Percentiles rank a stretch among this genome's conserved stretches.
Evolutionary conservation across 1,139 yeast species (phyloP).

Genomic region (Geotrichum histeridarum): DNA sequence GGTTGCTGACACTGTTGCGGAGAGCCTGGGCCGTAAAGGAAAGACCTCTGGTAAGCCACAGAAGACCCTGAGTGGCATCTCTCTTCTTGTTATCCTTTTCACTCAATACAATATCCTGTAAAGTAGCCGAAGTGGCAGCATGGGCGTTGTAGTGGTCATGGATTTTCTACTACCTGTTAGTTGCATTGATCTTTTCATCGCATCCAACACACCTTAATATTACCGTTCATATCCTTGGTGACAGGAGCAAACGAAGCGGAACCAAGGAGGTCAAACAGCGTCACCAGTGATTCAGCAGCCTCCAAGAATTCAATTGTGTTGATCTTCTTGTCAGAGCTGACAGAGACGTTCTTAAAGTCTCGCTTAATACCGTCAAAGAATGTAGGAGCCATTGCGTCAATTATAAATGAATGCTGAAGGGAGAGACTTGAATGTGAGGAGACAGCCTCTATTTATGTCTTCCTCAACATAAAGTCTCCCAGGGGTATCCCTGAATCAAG

Average conservation of each 20-base stretch:
- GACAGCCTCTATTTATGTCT: neutral
- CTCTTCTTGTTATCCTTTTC: conserved; percentile 62
- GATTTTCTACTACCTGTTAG: conserved; percentile 44
- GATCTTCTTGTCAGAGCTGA: conserved; percentile 49
- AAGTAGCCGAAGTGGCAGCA: conserved; percentile 59
- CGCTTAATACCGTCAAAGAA: conserved; percentile 74
- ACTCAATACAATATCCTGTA: conserved; percentile 67
- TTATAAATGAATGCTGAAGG: neutral
- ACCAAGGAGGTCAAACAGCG: conserved; percentile 76
- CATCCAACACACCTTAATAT: conserved; percentile 46
- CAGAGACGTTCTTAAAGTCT: conserved; percentile 70
- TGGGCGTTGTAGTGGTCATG: conserved; percentile 59
- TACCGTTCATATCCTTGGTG: conserved; percentile 83
- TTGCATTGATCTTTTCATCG: neutral
- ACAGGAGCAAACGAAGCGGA: conserved; percentile 84
- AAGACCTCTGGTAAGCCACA: conserved; percentile 78
- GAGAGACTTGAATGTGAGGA: neutral
- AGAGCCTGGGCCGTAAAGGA: conserved; percentile 85
- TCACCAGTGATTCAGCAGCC: conserved; percentile 79
- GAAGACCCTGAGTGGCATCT: conserved; percentile 83
- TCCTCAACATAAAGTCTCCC: neutral
- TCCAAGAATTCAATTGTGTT: conserved; percentile 70
- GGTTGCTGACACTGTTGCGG: conserved; percentile 62
- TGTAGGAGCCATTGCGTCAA: conserved; percentile 34
- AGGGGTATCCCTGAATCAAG: neutral